Evolutionary conservation across 208 protist species (phyloP), one percentile per base, ranked within the genome.

Genomic region (Trypanosoma boissoni): DNA sequence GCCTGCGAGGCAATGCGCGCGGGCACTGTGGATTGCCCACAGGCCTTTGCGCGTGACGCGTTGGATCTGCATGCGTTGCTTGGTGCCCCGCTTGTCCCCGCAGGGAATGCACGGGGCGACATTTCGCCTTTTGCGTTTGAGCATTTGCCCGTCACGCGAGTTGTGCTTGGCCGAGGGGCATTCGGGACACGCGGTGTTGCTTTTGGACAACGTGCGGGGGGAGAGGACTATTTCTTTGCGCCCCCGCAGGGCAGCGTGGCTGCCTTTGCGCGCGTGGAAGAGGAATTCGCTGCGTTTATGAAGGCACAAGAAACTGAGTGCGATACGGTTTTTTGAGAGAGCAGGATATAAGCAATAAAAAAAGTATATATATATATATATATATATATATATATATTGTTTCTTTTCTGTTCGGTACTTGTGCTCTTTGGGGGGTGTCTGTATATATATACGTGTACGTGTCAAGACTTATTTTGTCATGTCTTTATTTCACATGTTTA

Each of bases 101-200:
- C 48, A 26, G 1, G 32, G 20, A 20, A 46, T 46, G 16, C 42
- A 58, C 16, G 45, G 34, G 20, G 23, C 18, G 2, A 48, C 14
- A 8, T 36, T 32, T 8, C 16, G 16, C 42, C 20, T 12, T 58
- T 58, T 55, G 32, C 26, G 3, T 68, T 68, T 49, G 32, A 43
- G 6, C 28, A 52, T 34, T 32, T 68, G 24, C 61, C 61, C 10
- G 41, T 68, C 3, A 68, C 61, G 55, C 61, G 61, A 27, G 51
- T 45, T 26, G 21, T 68, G 2, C 39, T 68, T 9, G 61, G 61
- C 16, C 61, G 61, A 6, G 53, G 45, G 16, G 36, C 51, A 6
- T 68, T 68, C 23, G 26, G 21, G 37, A 2, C 31, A 34, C 24
- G 31, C 9, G 23, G 46, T 12, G 34, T 39, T 23, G 28, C 59